A percentile compares a stretch with the other conserved stretches of the same genome.
Evolutionary conservation across 2,329 filamentous ascomycete species (phyloP).

Genomic region (Hypoxylon sp.): DNA sequence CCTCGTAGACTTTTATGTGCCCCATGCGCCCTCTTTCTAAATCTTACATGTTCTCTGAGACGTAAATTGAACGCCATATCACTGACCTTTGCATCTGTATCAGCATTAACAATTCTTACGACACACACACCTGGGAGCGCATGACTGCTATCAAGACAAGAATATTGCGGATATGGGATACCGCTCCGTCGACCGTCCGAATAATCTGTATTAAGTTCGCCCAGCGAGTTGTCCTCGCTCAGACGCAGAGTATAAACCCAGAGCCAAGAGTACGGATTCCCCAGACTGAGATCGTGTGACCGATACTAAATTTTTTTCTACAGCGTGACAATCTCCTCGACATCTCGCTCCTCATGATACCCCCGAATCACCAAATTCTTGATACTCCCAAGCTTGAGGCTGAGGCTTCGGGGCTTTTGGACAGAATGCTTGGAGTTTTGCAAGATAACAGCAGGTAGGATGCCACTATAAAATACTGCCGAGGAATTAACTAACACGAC

Average conservation of each 20-base stretch:
- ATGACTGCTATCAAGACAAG: slow-evolving; percentile 91
- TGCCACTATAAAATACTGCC: background rate
- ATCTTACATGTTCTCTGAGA: slow-evolving; percentile 22
- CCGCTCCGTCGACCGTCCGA: slow-evolving; percentile 79
- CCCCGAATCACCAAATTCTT: slow-evolving; percentile 84
- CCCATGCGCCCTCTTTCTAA: slow-evolving; percentile 25
- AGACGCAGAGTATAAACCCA: slow-evolving; percentile 85
- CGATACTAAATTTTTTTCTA: slow-evolving; percentile 46
- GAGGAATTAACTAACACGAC: slow-evolving; percentile 44
- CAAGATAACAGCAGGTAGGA: slow-evolving; percentile 88
- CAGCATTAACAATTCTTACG: slow-evolving; percentile 89
- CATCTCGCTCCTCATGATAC: slow-evolving; percentile 88
- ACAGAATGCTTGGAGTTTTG: slow-evolving; percentile 86
- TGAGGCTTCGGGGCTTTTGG: slow-evolving; percentile 90
- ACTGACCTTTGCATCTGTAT: slow-evolving; percentile 54
- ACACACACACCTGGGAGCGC: slow-evolving; percentile 85
- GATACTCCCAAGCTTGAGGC: slow-evolving; percentile 88
- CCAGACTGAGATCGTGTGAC: slow-evolving; percentile 27
- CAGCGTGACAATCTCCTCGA: slow-evolving; percentile 71
- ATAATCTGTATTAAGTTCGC: slow-evolving; percentile 98
- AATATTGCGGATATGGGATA: slow-evolving; percentile 91
- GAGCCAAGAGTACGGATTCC: slow-evolving; percentile 80
- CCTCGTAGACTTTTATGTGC: slow-evolving; percentile 48
- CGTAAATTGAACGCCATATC: slow-evolving; percentile 28
- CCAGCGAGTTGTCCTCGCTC: slow-evolving; percentile 91